phyloP scores from a whole-genome alignment of 345 rosid genomes.

The Diplotaxis tenuifolia region DNA sequence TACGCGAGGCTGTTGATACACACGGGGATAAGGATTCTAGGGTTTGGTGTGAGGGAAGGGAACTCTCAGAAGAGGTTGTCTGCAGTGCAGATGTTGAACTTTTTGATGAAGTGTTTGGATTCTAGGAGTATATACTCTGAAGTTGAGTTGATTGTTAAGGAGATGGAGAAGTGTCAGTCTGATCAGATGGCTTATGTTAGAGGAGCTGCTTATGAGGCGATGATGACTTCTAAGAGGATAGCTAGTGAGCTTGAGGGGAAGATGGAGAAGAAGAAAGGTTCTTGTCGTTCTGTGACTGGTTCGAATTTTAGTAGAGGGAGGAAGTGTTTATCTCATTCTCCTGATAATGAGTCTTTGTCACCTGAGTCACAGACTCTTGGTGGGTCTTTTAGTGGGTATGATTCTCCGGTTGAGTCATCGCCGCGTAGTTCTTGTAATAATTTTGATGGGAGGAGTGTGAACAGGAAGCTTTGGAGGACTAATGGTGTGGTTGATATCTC shows the following conservation, averaged over 20 bases:
- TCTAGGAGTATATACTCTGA: conserved; percentile 71
- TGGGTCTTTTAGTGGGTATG: conserved; percentile 39
- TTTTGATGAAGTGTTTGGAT: conserved; percentile 81
- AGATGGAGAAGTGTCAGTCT: conserved; percentile 81
- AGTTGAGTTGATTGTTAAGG: conserved; percentile 62
- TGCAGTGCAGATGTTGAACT: conserved; percentile 88
- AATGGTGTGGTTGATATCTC: conserved; percentile 65
- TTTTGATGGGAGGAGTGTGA: conserved; percentile 63
- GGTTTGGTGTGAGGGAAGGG: conserved; percentile 56
- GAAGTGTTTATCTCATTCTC: conserved; percentile 41
- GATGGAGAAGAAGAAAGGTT: conserved; percentile 62
- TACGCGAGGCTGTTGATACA: conserved; percentile 80
- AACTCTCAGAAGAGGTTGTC: conserved; percentile 84
- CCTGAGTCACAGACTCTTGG: conserved; percentile 73
- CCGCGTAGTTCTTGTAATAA: conserved; percentile 23
- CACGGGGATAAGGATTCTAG: conserved; percentile 61
- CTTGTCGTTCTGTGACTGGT: conserved; percentile 56
- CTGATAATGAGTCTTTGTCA: conserved; percentile 45
- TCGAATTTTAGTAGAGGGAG: conserved; percentile 52
- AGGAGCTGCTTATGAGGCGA: conserved; percentile 91
- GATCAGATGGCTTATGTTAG: conserved; percentile 88
- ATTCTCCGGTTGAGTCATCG: conserved; percentile 63
- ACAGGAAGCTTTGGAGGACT: conserved; percentile 45
- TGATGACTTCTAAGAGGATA: conserved; percentile 72
- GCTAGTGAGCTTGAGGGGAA: conserved; percentile 50